These are phyloP conservation scores for Colletotrichum sp. DNA, from an alignment of 2,329 filamentous ascomycete species.

Conservation along the genomic window DNA sequence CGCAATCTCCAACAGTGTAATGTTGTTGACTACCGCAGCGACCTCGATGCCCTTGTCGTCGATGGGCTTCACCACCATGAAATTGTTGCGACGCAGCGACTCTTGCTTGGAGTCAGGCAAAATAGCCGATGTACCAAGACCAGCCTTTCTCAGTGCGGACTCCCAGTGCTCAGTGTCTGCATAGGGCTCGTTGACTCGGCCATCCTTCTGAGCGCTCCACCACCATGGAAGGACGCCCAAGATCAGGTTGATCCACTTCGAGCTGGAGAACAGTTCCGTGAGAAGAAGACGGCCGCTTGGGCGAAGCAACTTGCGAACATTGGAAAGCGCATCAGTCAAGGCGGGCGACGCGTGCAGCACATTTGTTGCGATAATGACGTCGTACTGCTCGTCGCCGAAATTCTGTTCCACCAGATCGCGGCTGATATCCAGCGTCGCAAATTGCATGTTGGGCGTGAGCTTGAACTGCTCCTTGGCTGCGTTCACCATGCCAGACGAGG, in stretches of 20 bases:
- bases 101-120: not conserved
- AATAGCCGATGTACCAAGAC: not conserved
- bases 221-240: conserved; percentile 27
- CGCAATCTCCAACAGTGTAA: not conserved
- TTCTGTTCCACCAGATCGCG: not conserved
- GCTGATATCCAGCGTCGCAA: not conserved
- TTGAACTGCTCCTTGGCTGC: not conserved
- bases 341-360: conserved; percentile 41
- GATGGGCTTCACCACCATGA: not conserved
- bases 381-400: conserved; percentile 28
- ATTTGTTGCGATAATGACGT: conserved; percentile 41
- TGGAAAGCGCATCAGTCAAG: not conserved
- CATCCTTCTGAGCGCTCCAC: conserved; percentile 29
- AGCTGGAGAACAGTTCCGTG: conserved; percentile 28
- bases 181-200: conserved; percentile 28
- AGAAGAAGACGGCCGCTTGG: conserved; percentile 22
- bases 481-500: not conserved
- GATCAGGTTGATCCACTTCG: conserved; percentile 31
- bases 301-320: not conserved
- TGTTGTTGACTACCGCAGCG: not conserved
- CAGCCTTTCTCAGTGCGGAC: not conserved
- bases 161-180: conserved; percentile 11
- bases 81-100: not conserved
- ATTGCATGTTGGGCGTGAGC: not conserved
- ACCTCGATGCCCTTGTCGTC: not conserved